phyloP scores from a whole-genome alignment of 331 rosid genomes.

The Rhamnella rubrinervis region DNA sequence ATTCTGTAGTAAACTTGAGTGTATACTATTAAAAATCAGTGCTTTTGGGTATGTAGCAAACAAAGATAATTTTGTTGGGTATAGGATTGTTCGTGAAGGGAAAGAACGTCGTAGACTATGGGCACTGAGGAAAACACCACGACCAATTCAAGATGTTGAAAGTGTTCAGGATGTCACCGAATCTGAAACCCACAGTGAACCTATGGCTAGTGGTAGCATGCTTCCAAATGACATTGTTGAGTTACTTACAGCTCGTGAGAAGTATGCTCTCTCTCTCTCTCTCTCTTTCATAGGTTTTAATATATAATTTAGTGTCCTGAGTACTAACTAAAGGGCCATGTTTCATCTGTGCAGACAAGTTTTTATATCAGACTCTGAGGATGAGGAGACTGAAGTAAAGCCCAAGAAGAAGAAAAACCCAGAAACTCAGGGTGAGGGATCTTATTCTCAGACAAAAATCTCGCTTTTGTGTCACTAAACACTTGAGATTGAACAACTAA shows the following conservation, averaged over 20 bases:
- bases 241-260: slow-evolving; percentile 75
- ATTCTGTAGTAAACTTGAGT: neutral
- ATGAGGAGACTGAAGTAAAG: slow-evolving; percentile 45
- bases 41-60: neutral
- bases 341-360: slow-evolving; percentile 43
- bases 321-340: slow-evolving; percentile 7
- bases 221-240: slow-evolving; percentile 78
- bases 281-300: neutral
- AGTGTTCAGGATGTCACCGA: slow-evolving; percentile 25
- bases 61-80: neutral
- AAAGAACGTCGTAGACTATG: slow-evolving; percentile 60
- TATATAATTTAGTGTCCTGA: neutral
- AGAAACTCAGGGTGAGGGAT: slow-evolving; percentile 54
- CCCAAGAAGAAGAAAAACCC: slow-evolving; percentile 53
- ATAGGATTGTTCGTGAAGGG: slow-evolving; percentile 48
- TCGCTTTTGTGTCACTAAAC: neutral
- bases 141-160: slow-evolving; percentile 24
- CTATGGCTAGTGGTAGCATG: slow-evolving; percentile 44
- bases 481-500: neutral
- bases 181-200: slow-evolving; percentile 24
- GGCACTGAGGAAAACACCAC: slow-evolving; percentile 49
- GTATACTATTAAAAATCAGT: neutral
- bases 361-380: slow-evolving; percentile 48
- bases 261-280: slow-evolving; percentile 27
- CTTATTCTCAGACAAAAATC: neutral